Base-by-base conservation (phyloP, 2,329 filamentous ascomycete genomes). In the Tolypocladium inflatum region DNA sequence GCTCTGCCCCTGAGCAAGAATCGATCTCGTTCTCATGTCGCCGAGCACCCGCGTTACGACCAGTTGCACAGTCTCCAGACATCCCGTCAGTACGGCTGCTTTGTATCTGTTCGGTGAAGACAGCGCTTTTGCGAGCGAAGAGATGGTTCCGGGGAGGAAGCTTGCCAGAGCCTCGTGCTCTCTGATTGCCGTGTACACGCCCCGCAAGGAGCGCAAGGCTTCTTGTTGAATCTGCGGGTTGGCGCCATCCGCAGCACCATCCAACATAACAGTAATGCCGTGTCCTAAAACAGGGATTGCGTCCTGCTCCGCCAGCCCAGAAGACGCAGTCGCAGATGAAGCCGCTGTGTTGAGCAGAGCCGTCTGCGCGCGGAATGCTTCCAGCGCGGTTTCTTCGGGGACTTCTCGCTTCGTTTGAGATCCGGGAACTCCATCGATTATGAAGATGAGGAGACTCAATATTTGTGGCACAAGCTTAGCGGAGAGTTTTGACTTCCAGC, bases 101-200 rank as follows among this genome's bases (percentile, higher is more conserved):
- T 80, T 84, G 51, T 78, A 74, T 13, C 81, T 79, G 45, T 81
- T 83, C 0, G 86, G 88, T 0, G 85, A 84, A 5, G 88, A 87
- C 55, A 96, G 74, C 0, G 91, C 76, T 66, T 88, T 92, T 2
- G 88, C 86, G 30, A 99, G 75, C 1, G 86, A 84, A 3, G 94
- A 97, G 0, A 96, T 83, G 0, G 90, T 90, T 11, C 92, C 91
- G 0, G 95, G 94, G 48, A 97, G 78, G 66, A 99, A 94, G 61
- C 84, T 92, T 11, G 91, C 90, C 58, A 96, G 76, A 2, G 89
- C 84, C n/a, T 88, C 81, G 53, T 81, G 82, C 65, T 94, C 88
- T 56, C 81, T 84, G 50, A 96, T 79, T 26, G 84, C 82, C 8
- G 71, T 67, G 62, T 85, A 83, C 9, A 94, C 74, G 0, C 82